Evolutionary conservation across 2,329 filamentous ascomycete genomes (phyloP).

Genomic region (Clarireedia homoeocarpa): DNA sequence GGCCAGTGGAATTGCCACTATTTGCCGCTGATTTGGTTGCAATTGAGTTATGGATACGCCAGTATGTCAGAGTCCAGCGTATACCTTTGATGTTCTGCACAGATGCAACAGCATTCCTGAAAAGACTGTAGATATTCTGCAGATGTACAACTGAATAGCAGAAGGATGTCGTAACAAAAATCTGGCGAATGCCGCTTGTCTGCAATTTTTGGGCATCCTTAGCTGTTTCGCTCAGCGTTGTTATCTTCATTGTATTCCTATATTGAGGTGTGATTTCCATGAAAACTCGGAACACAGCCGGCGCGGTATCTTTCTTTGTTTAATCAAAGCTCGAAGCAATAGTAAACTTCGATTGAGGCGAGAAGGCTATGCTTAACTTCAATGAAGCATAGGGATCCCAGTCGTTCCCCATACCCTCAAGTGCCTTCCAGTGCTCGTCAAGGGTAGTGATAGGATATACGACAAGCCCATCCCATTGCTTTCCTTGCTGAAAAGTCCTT

Average conservation of each 20-base stretch:
- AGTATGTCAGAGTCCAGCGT: neutral
- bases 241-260: neutral
- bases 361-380: neutral
- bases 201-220: neutral
- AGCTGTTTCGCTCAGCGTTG: neutral
- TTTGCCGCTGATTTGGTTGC: neutral
- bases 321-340: neutral
- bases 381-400: neutral
- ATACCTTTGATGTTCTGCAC: neutral
- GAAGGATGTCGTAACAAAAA: neutral
- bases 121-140: neutral
- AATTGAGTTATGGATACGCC: neutral
- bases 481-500: constrained; percentile 27
- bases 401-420: neutral
- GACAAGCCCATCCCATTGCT: constrained; percentile 12
- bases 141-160: neutral
- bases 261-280: neutral
- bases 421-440: neutral
- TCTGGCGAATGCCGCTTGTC: neutral
- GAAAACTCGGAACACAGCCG: neutral
- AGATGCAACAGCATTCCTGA: neutral
- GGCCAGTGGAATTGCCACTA: neutral
- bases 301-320: neutral
- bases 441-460: neutral
- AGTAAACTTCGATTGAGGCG: neutral